Evolutionary conservation across 352 stramenopile species (phyloP).

Genomic region (Labyrinthula sp.): DNA sequence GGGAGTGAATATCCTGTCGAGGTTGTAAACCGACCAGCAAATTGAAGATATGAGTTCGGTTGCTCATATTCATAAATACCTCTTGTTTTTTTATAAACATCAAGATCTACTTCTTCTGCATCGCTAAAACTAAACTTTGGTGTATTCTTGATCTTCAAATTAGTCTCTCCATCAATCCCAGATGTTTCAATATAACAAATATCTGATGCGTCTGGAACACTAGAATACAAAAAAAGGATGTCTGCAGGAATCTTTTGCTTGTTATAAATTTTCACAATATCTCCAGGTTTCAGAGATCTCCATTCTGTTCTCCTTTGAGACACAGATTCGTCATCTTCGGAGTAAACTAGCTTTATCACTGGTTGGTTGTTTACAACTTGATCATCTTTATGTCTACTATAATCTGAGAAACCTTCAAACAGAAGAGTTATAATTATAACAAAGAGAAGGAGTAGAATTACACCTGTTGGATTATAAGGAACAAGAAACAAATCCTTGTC

Average conservation of each 20-base stretch:
- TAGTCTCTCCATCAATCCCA: conserved; percentile 26
- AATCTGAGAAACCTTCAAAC: conserved; percentile 16
- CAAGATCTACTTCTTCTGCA: conserved; percentile 5
- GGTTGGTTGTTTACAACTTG: conserved; percentile 6
- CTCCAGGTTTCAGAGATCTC: conserved; percentile 12
- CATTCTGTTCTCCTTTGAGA: no score
- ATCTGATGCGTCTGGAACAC: conserved; percentile 11
- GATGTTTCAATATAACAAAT: conserved; percentile 35
- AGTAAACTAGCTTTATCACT: conserved; percentile 2
- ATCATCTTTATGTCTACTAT: conserved; percentile 6
- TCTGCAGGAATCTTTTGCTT: conserved; percentile 14
- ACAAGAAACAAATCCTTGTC: conserved; percentile 10
- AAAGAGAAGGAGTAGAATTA: conserved; percentile 17
- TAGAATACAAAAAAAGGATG: conserved; percentile 12
- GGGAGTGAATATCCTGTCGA: no score
- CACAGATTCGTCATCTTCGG: conserved; percentile 18
- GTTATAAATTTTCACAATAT: conserved; percentile 14
- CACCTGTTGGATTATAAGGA: conserved; percentile 14
- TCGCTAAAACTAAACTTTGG: conserved; percentile 12
- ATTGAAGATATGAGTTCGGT: conserved; percentile 24
- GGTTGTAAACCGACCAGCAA: no score
- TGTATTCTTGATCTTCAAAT: conserved; percentile 31
- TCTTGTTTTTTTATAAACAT: neutral
- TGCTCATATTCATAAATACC: conserved; percentile 29
- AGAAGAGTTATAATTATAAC: conserved; percentile 16